Conservation (phyloP, 2,329 filamentous ascomycete genomes). For the Ophiobolus disseminans region DNA sequence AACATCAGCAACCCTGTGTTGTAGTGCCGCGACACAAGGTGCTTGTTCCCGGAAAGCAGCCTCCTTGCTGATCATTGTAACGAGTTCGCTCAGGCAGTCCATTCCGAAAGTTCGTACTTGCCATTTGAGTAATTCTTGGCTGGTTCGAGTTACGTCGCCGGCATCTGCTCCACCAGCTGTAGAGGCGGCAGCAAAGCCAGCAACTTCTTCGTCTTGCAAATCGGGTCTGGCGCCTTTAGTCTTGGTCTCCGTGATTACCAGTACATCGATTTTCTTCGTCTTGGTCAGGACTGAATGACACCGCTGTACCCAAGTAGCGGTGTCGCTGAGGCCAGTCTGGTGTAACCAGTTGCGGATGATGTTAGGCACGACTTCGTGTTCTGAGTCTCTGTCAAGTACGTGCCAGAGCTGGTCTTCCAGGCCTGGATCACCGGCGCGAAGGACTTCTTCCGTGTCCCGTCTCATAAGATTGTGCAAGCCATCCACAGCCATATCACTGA, state of each 20-base stretch:
- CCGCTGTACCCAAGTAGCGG: conserved; percentile 83
- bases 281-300: conserved; percentile 90
- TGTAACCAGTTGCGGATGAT: conserved; percentile 93
- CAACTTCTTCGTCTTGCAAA: conserved; percentile 93
- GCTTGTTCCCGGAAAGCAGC: conserved; percentile 80
- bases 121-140: conserved; percentile 91
- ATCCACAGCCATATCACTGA: conserved; percentile 82
- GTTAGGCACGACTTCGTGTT: conserved; percentile 80
- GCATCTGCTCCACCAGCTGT: conserved; percentile 60
- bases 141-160: conserved; percentile 48
- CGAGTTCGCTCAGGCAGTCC: conserved; percentile 83
- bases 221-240: conserved; percentile 69
- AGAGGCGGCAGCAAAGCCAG: conserved; percentile 84
- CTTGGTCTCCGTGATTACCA: conserved; percentile 56
- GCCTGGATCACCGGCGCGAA: conserved; percentile 74
- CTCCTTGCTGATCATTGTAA: conserved; percentile 79
- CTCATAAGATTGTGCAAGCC: conserved; percentile 96
- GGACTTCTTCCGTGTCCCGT: conserved; percentile 81
- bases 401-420: conserved; percentile 94
- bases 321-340: conserved; percentile 83
- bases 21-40: conserved; percentile 76
- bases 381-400: conserved; percentile 77
- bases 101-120: conserved; percentile 95
- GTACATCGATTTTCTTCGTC: conserved; percentile 73
- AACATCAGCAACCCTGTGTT: conserved; percentile 86